A percentile compares a stretch with the other conserved stretches of the same genome.
These are phyloP conservation scores for Bigelowiella natans DNA, from an alignment of 78 protist genomes.

Conservation along the genomic window DNA sequence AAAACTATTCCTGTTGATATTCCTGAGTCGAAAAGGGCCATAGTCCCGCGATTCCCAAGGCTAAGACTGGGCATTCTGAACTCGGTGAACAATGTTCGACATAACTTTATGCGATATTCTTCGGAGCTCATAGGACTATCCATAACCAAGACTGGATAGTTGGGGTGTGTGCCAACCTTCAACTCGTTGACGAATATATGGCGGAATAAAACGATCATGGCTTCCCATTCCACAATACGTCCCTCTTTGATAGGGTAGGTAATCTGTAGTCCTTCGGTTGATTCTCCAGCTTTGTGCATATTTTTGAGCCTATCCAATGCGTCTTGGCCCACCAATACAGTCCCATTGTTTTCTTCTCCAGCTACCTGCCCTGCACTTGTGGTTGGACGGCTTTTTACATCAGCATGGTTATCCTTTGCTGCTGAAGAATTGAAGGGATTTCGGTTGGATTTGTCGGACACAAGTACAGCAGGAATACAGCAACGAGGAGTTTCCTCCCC, in stretches of 20 bases:
- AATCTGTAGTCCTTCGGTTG: neutral
- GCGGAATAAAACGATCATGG: neutral
- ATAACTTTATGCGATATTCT: neutral
- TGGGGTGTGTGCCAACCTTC: neutral
- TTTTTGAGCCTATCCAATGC: neutral
- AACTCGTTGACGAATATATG: neutral
- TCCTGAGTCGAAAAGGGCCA: conserved; percentile 6
- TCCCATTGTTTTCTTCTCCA: neutral
- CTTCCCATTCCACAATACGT: neutral
- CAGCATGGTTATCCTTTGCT: no score
- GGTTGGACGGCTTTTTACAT: no score
- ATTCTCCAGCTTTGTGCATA: neutral
- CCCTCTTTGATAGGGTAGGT: neutral
- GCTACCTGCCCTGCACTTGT: neutral
- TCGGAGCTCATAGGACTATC: neutral
- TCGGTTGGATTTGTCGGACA: neutral
- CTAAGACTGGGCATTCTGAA: neutral
- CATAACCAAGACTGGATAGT: neutral
- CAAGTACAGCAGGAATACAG: neutral
- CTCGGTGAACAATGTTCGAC: neutral
- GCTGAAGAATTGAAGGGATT: no score
- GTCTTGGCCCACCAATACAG: neutral
- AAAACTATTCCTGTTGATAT: neutral
- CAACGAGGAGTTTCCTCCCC: neutral
- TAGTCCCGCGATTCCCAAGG: neutral